Evolutionary conservation across 768 basidiomycete species (phyloP), one percentile per base, ranked within the genome.

Genomic region (Rossbeevera mucosa): DNA sequence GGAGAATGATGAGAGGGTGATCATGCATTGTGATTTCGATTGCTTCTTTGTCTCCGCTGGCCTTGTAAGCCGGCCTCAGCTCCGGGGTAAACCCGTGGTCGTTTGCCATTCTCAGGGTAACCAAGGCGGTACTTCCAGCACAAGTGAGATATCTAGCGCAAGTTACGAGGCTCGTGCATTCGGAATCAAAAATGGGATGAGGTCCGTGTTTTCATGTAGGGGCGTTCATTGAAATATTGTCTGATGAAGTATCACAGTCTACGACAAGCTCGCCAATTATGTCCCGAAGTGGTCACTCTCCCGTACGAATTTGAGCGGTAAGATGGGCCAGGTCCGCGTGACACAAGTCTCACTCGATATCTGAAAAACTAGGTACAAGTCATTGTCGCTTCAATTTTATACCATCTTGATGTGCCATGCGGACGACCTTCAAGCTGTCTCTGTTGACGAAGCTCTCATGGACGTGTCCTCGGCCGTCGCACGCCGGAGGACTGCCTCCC

Each of bases 21-120:
- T 92, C 61, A 90, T 94, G 88, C 91, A 94, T 61, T 91, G 88
- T 59, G 91, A 94, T 67, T 97, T 98, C 58, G 96, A 99, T 63
- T 92, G 86, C 57, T 98, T 97, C 76, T 99, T 99, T 64, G 94
- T 97, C 11, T 85, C 90, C 1, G 95, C 86, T n/a, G 91, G 93
- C 0, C 71, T 94, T 47, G 75, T 90, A 2, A 82, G 77, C 52
- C 76, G 93, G 2, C 91, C 92, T 0, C 80, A 95, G 53, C 70
- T 96, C 42, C 81, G 81, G 48, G 93, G 94, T 1, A 91, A 88
- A 65, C 91, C 96, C 0, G 85, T 88, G 8, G 94, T 95, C 0
- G 96, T 99, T 0, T 99, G 96, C 63, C 96, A 99, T 70, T 92
- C 94, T 7, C 91, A 92, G 62, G 86, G 86, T 0, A 71, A 65